Evolutionary conservation across 1,284 basidiomycete species (phyloP).

Genomic region (Ceratobasidium sp.): DNA sequence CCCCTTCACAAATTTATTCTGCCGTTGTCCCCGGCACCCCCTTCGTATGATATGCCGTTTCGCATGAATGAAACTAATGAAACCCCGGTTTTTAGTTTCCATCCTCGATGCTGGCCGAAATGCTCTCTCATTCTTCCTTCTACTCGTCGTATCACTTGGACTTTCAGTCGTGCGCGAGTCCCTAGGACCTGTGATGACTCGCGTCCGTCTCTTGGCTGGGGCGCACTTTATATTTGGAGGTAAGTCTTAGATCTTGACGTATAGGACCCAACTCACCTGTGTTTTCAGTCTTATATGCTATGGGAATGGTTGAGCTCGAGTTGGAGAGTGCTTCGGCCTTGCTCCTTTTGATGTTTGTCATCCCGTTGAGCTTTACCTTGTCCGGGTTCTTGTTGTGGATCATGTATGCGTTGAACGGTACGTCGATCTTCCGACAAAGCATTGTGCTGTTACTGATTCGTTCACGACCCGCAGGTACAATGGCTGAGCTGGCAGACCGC

Average conservation of each 20-base stretch:
- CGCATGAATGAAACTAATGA: neutral
- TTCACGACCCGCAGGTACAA: constrained; percentile 74
- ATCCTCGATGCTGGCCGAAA: constrained; percentile 95
- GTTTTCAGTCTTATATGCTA: constrained; percentile 82
- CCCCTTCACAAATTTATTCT: neutral
- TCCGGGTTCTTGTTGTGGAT: constrained; percentile 98
- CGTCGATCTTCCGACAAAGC: constrained; percentile 49
- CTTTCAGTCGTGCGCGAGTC: constrained; percentile 86
- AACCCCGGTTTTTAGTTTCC: constrained; percentile 67
- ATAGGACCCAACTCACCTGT: constrained; percentile 44
- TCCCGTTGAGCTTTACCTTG: constrained; percentile 93
- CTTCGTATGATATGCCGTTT: no score
- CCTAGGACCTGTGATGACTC: constrained; percentile 84
- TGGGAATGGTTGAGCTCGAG: constrained; percentile 92
- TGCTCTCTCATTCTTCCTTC: constrained; percentile 94
- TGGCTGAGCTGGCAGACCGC: constrained; percentile 82
- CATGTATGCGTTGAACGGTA: constrained; percentile 88
- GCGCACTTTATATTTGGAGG: constrained; percentile 96
- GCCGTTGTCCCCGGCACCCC: no score
- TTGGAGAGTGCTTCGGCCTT: constrained; percentile 89
- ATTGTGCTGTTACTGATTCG: constrained; percentile 30
- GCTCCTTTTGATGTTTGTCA: constrained; percentile 85
- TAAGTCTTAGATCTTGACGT: constrained; percentile 58
- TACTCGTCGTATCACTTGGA: constrained; percentile 91
- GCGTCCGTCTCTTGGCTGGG: constrained; percentile 79